Base-by-base conservation (phyloP, 2,329 filamentous ascomycete genomes). In the Paramyrothecium sp. region DNA sequence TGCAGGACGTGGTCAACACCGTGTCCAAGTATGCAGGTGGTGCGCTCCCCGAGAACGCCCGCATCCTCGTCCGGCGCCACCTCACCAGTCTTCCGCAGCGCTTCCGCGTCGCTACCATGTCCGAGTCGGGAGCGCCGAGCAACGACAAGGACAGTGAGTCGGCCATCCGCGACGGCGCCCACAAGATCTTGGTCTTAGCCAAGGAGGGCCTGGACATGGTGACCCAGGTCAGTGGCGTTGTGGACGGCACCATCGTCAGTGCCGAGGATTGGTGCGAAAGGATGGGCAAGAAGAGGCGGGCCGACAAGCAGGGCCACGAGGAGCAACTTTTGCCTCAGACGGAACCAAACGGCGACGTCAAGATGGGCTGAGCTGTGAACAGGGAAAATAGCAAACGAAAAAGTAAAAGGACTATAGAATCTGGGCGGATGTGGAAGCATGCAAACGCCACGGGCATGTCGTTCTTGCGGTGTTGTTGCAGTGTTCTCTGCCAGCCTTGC, bases 171-270 rank as follows among this genome's bases (percentile, higher is more conserved):
- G 82, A 87, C 23, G 81, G 81, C 54, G 92, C 91, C 0, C 89
- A 92, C 64, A 83, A 89, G 46, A 92, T 96, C 56, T 77, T 98
- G 13, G 86, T 95, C 1, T 85, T 98, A 54, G 94, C 94, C 7
- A 90, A 89, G 67, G 94, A 98, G 71, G 92, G 93, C 0, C 79
- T 98, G 16, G 92, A 97, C 65, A 97, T 98, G 89, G 92, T 98
- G 82, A 84, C 87, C 1, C 92, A 97, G 71, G 92, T 99, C 53
- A 95, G 88, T 46, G 87, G 88, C 5, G 91, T 97, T 2, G 83
- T 98, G 10, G 91, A 96, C 64, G 90, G 92, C 54, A 98, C 95
- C 0, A 89, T 98, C 54, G 84, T 90, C 56, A 95, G 90, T 65
- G 95, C 95, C 0, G 94, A 98, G 73, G 86, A 89, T 65, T 98